A percentile compares a stretch with the other conserved stretches of the same genome.
phyloP scores from a whole-genome alignment of 441 rosid genomes.

The Breynia disticha region DNA sequence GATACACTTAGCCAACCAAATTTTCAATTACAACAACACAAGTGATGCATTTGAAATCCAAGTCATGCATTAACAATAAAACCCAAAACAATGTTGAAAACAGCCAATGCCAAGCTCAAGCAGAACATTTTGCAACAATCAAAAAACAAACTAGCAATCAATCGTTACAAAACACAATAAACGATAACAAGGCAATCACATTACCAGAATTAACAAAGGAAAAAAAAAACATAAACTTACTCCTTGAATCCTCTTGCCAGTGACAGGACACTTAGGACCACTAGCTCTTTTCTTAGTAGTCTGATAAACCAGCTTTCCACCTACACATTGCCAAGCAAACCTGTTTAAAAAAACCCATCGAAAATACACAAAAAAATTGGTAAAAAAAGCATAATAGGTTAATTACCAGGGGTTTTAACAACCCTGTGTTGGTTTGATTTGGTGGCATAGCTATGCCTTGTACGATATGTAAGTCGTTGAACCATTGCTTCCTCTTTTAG shows the following conservation, averaged over 20 bases:
- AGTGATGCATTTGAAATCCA: no score
- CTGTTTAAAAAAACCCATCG: neutral
- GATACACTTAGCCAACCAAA: no score
- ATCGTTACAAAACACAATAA: neutral
- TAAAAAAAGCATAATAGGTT: neutral
- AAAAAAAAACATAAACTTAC: conserved; percentile 24
- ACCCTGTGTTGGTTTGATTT: conserved; percentile 78
- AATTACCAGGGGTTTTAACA: conserved; percentile 80
- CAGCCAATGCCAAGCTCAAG: neutral
- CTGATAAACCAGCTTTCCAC: conserved; percentile 79
- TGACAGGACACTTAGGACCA: conserved; percentile 79
- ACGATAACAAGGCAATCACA: neutral
- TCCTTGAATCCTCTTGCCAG: conserved; percentile 83
- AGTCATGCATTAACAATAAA: neutral
- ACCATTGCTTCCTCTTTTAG: conserved; percentile 41
- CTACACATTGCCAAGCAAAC: conserved; percentile 17
- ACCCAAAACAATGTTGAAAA: neutral
- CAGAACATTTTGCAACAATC: neutral
- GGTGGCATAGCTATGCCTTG: conserved; percentile 85
- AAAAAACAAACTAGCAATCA: neutral
- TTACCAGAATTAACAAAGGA: no score
- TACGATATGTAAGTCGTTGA: conserved; percentile 74
- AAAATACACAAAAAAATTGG: neutral
- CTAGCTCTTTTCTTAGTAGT: conserved; percentile 81
- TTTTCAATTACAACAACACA: no score